Evolutionary conservation across 177 flowering plant genomes (phyloP), one percentile per base, ranked within the genome.

Genomic region (Tripterygium wilfordii): DNA sequence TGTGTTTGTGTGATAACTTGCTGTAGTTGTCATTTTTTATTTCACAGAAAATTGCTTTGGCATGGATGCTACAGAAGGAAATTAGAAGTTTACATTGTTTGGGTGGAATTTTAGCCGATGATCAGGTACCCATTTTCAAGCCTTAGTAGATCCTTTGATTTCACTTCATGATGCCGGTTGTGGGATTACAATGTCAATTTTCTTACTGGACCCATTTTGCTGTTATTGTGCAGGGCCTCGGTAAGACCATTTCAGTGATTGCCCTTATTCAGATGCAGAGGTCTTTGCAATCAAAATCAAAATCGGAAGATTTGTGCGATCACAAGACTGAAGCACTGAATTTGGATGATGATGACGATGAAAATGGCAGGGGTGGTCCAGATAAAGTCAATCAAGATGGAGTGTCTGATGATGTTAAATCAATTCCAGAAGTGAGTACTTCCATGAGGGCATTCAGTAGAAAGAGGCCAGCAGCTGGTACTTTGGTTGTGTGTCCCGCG

Each of bases 31-130:
- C n/a, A n/a, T n/a, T n/a, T 25, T 29, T 61, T 22, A 8, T 24
- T 55, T 45, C 54, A 1, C 76, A 94, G 96, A 94, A 78, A 77
- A 85, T 94, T 69, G 99, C 97, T 38, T 68, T 89, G 68, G 80
- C 82, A 42, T 94, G 99, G 99, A 87, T 87, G 95, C 72, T 77
- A 50, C 83, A 80, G 58, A 87, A 83, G 71, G 99, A 94, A 77
- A 78, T 77, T 10, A 61, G 51, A 53, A 71, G 86, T 61, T 33
- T 58, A 28, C 79, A 67, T 56, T 94, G 97, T 62, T 63, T 72
- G 60, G 99, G 99, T 51, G 99, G 99, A 53, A 81, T 94, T 56
- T 70, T 94, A 44, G 99, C 99, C 23, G 97, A 94, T 77, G 99
- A 94, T 61, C 97, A 94, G 97, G 99, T 90, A n/a, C n/a, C n/a